Conservation (phyloP, 495 filamentous ascomycete genomes). For the Daldinia loculata region DNA sequence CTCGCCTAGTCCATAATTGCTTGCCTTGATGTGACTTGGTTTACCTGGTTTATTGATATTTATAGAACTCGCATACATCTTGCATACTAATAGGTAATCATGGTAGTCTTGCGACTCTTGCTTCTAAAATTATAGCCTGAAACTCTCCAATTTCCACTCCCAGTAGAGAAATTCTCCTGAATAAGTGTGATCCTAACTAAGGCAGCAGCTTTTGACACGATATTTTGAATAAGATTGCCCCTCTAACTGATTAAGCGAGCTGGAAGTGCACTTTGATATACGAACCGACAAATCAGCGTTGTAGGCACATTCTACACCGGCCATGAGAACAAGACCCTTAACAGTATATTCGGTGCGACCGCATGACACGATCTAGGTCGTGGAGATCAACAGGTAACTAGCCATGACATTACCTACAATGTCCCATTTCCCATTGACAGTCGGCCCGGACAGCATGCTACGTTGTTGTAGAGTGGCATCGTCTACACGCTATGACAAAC, state of each 20-base stretch:
- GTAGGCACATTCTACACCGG: background rate
- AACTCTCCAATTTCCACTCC: background rate
- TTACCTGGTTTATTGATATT: background rate
- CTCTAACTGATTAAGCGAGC: background rate
- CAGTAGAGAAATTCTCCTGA: background rate
- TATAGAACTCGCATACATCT: background rate
- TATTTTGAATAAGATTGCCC: background rate
- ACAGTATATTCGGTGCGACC: no score
- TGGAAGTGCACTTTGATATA: conserved; percentile 3
- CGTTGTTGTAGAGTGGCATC: conserved; percentile 11
- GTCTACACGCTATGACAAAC: background rate
- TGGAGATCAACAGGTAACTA: background rate
- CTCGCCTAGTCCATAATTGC: no score
- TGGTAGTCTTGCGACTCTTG: background rate
- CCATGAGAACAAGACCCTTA: no score
- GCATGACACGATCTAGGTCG: background rate
- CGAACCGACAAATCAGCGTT: conserved; percentile 17
- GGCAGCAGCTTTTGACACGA: background rate
- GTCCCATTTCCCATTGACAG: conserved; percentile 21
- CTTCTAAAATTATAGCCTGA: background rate
- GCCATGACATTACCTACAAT: conserved; percentile 1
- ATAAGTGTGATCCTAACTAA: background rate
- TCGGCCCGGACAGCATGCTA: conserved; percentile 25
- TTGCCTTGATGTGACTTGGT: background rate
- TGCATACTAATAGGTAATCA: background rate